These are phyloP conservation scores for Polyporus tsugae DNA, from an alignment of 1,284 basidiomycete genomes.

Conservation along the genomic window DNA sequence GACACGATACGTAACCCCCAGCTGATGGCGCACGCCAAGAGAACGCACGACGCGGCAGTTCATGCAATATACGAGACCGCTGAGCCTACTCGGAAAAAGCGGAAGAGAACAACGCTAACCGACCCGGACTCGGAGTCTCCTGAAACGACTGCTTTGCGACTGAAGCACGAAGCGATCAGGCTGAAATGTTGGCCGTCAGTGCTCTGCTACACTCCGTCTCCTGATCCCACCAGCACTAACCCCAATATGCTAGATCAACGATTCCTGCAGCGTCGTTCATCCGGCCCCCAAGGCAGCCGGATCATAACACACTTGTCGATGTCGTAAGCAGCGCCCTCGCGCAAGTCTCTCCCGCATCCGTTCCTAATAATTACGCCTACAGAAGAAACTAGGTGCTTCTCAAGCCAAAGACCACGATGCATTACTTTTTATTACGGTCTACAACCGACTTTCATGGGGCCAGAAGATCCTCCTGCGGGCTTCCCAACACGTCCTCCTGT, in stretches of 20 bases:
- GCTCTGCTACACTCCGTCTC: not conserved
- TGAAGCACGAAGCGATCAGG: conserved; percentile 55
- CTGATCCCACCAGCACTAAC: not conserved
- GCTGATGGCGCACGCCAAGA: conserved; percentile 64
- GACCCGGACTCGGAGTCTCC: conserved; percentile 44
- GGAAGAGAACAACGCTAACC: conserved; percentile 47
- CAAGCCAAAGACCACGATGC: conserved; percentile 46
- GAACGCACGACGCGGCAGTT: conserved; percentile 59
- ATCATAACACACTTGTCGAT: conserved; percentile 64
- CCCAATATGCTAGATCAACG: conserved; percentile 51
- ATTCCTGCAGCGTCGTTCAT: conserved; percentile 66
- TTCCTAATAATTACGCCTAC: conserved; percentile 8
- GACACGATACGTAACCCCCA: conserved; percentile 61
- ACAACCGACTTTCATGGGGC: conserved; percentile 68
- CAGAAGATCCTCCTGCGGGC: conserved; percentile 64
- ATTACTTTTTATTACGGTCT: conserved; percentile 64
- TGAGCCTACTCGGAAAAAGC: conserved; percentile 53
- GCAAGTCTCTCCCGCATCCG: conserved; percentile 16
- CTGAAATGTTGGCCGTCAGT: conserved; percentile 70
- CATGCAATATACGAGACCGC: conserved; percentile 55
- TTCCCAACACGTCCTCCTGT: conserved; percentile 72
- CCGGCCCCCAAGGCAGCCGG: conserved; percentile 67
- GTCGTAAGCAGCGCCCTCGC: conserved; percentile 46
- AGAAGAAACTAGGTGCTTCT: conserved; percentile 45
- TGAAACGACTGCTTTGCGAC: conserved; percentile 56